Percentiles rank a stretch among this genome's conserved stretches.
Evolutionary conservation across 2,329 filamentous ascomycete species (phyloP).

Genomic region (Colletotrichum acutatum): DNA sequence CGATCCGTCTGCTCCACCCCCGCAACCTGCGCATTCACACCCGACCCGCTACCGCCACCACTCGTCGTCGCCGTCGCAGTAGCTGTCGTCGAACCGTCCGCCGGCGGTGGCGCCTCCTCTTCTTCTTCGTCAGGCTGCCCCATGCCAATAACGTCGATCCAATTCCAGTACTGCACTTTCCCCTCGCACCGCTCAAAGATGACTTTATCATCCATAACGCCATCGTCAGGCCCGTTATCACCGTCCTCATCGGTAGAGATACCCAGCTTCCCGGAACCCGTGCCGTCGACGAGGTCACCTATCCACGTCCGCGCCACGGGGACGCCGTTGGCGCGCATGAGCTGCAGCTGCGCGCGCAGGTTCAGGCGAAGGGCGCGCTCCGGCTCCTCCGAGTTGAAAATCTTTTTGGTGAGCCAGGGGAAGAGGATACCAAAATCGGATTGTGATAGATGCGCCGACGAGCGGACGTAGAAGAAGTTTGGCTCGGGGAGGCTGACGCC

Average conservation of each 20-base stretch:
- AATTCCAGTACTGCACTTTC: conserved; percentile 60
- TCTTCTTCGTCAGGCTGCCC: conserved; percentile 43
- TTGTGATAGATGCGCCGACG: conserved; percentile 84
- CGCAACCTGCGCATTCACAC: conserved; percentile 14
- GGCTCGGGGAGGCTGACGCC: conserved; percentile 61
- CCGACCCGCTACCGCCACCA: background rate
- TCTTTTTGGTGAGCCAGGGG: conserved; percentile 72
- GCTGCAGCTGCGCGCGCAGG: conserved; percentile 59
- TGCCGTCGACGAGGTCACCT: conserved; percentile 62
- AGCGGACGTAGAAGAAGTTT: conserved; percentile 78
- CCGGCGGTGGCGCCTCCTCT: background rate
- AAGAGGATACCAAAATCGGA: conserved; percentile 88
- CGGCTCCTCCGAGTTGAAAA: conserved; percentile 67
- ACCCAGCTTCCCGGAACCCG: conserved; percentile 48
- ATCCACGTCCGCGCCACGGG: conserved; percentile 60
- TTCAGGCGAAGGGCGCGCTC: conserved; percentile 66
- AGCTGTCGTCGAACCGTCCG: background rate
- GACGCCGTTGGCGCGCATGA: conserved; percentile 62
- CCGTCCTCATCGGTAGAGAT: conserved; percentile 16
- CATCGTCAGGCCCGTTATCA: conserved; percentile 44
- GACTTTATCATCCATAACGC: conserved; percentile 58
- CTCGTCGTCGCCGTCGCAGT: background rate
- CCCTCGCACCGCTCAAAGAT: conserved; percentile 59
- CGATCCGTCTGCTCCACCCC: conserved; percentile 26
- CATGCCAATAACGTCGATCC: conserved; percentile 64